A percentile compares a stretch with the other conserved stretches of the same genome.
phyloP scores from a whole-genome alignment of 2,329 filamentous ascomycete species.

The Scortechinia acanthostroma region DNA sequence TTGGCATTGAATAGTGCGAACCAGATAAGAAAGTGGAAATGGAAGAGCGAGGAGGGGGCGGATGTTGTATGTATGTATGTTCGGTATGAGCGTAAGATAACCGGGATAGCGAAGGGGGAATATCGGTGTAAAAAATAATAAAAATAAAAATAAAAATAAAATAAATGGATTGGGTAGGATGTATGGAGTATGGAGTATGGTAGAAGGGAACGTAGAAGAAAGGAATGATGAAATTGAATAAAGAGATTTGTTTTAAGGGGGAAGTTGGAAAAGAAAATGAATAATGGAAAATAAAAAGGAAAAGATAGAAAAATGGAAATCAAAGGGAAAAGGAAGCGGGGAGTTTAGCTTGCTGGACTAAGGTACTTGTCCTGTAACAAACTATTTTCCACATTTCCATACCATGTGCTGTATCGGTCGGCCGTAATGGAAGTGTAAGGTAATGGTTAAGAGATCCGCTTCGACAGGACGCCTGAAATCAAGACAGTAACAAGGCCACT shows the following conservation, averaged over 20 bases:
- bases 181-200: neutral
- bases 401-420: too few relatives aligned
- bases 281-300: neutral
- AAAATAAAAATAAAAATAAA: neutral
- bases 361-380: too few relatives aligned
- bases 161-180: neutral
- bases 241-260: too few relatives aligned
- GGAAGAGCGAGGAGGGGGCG: neutral
- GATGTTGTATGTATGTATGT: too few relatives aligned
- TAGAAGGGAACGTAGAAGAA: neutral
- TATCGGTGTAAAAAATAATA: neutral
- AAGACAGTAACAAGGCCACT: too few relatives aligned
- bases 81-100: neutral
- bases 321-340: too few relatives aligned
- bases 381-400: too few relatives aligned
- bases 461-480: too few relatives aligned
- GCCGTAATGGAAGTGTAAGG: too few relatives aligned
- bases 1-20: conserved; percentile 1
- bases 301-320: neutral
- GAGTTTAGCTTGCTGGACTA: too few relatives aligned
- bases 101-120: neutral
- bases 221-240: neutral
- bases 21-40: neutral
- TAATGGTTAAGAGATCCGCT: too few relatives aligned
- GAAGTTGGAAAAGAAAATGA: neutral